phyloP scores from a whole-genome alignment of 1,284 basidiomycete species.

The Violaceomyces palustris region DNA sequence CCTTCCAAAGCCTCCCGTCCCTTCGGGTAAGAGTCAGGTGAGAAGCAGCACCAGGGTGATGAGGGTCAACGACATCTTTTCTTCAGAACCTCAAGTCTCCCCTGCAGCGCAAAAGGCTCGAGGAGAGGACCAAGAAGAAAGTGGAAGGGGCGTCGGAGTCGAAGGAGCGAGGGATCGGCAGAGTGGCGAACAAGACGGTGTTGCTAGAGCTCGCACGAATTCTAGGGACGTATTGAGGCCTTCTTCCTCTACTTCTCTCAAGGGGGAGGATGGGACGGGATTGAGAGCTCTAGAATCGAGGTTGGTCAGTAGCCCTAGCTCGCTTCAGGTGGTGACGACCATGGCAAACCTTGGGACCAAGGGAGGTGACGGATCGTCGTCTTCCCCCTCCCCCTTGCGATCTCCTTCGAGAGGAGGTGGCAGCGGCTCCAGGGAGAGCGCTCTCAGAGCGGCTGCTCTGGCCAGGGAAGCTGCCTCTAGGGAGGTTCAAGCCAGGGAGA shows the following conservation, averaged over 20 bases:
- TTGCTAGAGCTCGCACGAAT: no score
- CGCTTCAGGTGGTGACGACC: no score
- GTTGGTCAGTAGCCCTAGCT: no score
- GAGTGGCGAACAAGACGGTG: no score
- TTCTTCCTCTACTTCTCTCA: no score
- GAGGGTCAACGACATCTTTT: constrained; percentile 34
- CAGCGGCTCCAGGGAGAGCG: constrained; percentile 31
- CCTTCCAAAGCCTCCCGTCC: constrained; percentile 6
- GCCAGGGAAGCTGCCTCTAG: constrained; percentile 23
- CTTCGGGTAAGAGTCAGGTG: background rate
- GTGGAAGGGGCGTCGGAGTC: background rate
- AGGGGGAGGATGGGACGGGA: no score
- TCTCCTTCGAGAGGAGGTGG: no score
- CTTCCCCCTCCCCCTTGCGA: no score
- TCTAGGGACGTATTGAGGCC: no score
- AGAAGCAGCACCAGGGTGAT: constrained; percentile 8
- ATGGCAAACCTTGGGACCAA: no score
- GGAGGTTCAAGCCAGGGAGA: constrained; percentile 17
- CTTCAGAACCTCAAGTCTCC: constrained; percentile 1
- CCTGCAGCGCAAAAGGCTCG: background rate
- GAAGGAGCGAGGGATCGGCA: background rate
- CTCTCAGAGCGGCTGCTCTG: constrained; percentile 22
- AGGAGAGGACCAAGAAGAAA: background rate
- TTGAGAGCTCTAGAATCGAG: no score
- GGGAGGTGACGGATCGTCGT: no score